Evolutionary conservation across 2,329 filamentous ascomycete species (phyloP), one percentile per base, ranked within the genome.

Genomic region (Ustilaginoidea virens): DNA sequence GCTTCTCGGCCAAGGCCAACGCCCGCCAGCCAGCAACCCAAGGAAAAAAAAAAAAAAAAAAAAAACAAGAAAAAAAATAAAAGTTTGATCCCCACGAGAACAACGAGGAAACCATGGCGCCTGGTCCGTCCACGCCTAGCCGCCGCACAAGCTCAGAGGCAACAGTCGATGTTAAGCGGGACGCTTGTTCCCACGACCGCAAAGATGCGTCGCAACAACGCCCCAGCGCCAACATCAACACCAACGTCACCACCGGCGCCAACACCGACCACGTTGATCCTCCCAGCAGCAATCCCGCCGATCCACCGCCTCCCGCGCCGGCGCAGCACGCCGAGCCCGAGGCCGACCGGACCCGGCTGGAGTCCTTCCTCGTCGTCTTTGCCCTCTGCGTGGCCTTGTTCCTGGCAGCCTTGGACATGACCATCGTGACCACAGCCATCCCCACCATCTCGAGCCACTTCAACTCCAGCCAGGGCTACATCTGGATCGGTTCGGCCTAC

Each of bases 401-500:
- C 45, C 55, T 70, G 19, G 64, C 65, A 2, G 65, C 66, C 1
- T 54, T 70, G 29, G 66, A 70, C 41, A 53, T 61, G 29, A 77
- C 72, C 17, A 75, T 79, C 44, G 60, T 80, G 39, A 65, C 75
- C 8, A 79, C 74, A 0, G 71, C 74, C 5, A 60, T 79, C 5
- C 74, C 76, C 0, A 72, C 70, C 10, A 80, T 81, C 37, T 62
- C 69, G 5, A 51, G 53, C 19, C 61, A 78, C 34, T 68, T 86
- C 35, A 45, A 71, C 25, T 79, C 77, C 5, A 69, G 69, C 3
- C 58, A 67, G 11, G 79, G 78, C 15, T 86, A 85, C 51, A 68
- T 74, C 29, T 86, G 80, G 81, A 74, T 87, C 36, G 80, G 80
- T 10, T 72, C 68, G 21, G 71, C 78, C 3, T 87, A 80, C 43